Evolutionary conservation across 148 eudicot species (phyloP).

Genomic region (Rhododendron simsii): DNA sequence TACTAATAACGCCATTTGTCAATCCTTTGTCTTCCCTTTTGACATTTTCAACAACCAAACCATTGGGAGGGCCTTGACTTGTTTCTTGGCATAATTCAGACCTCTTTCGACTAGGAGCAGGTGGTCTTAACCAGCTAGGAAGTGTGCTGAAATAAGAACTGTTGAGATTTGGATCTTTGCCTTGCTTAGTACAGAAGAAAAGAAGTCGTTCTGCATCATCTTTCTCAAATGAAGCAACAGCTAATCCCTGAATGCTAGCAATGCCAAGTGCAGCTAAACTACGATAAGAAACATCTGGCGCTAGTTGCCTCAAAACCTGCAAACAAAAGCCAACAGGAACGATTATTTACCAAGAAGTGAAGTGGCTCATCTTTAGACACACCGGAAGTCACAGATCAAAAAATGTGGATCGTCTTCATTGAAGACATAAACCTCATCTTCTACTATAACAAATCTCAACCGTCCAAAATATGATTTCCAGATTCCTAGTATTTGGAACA

Average conservation of each 20-base stretch:
- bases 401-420: not conserved
- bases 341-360: not conserved
- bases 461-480: not conserved
- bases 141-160: constrained; percentile 29
- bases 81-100: constrained; percentile 32
- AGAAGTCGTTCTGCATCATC: constrained; percentile 84
- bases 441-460: not conserved
- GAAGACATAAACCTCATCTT: not conserved
- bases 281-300: constrained; percentile 81
- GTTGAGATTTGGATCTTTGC: constrained; percentile 20
- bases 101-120: constrained; percentile 71
- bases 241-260: constrained; percentile 80
- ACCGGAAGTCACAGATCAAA: not conserved
- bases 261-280: constrained; percentile 84
- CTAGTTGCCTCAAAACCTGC: constrained; percentile 93
- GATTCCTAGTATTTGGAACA: not conserved
- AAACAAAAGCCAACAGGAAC: constrained; percentile 5
- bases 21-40: constrained; percentile 30
- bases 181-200: constrained; percentile 50
- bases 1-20: constrained; percentile 34
- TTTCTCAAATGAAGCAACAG: constrained; percentile 84
- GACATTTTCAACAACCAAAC: constrained; percentile 18
- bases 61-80: constrained; percentile 26
- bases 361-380: not conserved
- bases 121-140: constrained; percentile 86